Percentiles rank a stretch among this genome's conserved stretches.
Evolutionary conservation across 352 stramenopile species (phyloP).

Genomic region (Globisporangium heterothallicum): DNA sequence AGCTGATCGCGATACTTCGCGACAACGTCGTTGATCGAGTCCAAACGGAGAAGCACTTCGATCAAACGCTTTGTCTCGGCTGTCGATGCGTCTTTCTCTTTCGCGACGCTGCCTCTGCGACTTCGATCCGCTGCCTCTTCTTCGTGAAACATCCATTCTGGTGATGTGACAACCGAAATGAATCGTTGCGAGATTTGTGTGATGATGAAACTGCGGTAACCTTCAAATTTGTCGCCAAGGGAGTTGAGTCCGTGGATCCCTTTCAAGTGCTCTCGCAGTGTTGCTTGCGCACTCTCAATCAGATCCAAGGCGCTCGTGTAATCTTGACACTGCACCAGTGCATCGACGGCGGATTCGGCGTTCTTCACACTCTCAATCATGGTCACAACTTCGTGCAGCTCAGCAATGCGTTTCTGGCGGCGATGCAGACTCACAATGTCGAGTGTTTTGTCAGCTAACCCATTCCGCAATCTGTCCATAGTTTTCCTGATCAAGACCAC

Average conservation of each 20-base stretch:
- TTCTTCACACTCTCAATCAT: slow-evolving; percentile 86
- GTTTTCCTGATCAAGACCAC: slow-evolving; percentile 40
- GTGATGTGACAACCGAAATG: slow-evolving; percentile 72
- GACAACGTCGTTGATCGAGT: slow-evolving; percentile 64
- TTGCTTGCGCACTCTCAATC: slow-evolving; percentile 68
- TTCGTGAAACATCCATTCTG: slow-evolving; percentile 78
- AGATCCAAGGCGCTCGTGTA: slow-evolving; percentile 74
- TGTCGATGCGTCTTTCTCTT: slow-evolving; percentile 31
- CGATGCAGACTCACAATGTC: slow-evolving; percentile 85
- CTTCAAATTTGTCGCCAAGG: slow-evolving; percentile 69
- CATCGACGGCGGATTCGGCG: slow-evolving; percentile 75
- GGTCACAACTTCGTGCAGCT: slow-evolving; percentile 75
- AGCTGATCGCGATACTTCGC: slow-evolving; percentile 74
- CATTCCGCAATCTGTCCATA: slow-evolving; percentile 76
- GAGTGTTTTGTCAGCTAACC: slow-evolving; percentile 77
- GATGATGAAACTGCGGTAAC: slow-evolving; percentile 67
- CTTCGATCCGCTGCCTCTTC: slow-evolving; percentile 21
- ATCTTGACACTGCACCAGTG: slow-evolving; percentile 80
- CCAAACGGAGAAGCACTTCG: slow-evolving; percentile 71
- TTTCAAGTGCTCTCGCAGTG: slow-evolving; percentile 64
- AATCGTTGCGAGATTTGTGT: slow-evolving; percentile 78
- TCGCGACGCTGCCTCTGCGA: slow-evolving; percentile 15
- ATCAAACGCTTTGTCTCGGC: slow-evolving; percentile 51
- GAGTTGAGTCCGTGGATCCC: slow-evolving; percentile 71
- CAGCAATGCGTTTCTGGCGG: slow-evolving; percentile 72